Evolutionary conservation across 1,139 yeast genomes (phyloP), one percentile per base, ranked within the genome.

Genomic region (Candida frijolesensis): DNA sequence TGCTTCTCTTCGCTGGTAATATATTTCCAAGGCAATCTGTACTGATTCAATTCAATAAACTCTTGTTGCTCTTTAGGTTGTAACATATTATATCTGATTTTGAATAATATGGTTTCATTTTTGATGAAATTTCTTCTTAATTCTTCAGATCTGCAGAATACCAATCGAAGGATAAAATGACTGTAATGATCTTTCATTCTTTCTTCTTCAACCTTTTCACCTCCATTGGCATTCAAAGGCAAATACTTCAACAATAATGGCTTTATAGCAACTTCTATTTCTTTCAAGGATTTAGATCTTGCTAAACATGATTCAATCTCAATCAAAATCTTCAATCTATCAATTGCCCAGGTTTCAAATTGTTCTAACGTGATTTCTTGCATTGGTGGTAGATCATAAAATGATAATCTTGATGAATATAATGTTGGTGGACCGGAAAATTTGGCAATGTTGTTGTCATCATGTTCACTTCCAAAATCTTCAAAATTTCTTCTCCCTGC

Each of bases 331-430:
- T 86, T 84, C 56, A 94, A 77, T 54, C 99, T 75, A 62, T 94
- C 98, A 46, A 94, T 87, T 8, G 98, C 98, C 97, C 97, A 94
- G 15, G 78, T 78, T 68, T 94, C 99, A 66, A 94, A 95, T 63
- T 94, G 89, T 57, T 92, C 97, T 37, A 94, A 66, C 0, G 97
- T 90, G 61, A 94, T 84, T 67, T 94, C 98, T 34, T 85, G 84
- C 35, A 78, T 68, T 0, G 98, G 98, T 7, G 96, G 95, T 3
- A 72, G 58, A 42, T 76, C 80, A 67, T 94, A 94, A 61, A 92
- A 79, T 45, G 86, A 82, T 47, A 88, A 73, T 41, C 94, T 60
- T 16, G 66, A 59, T 25, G 51, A 39, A 35, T 53, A 56, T 38
- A 54, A 48, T 14, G 43, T 49, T 48, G 59, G 42, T 50, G 44